phyloP scores from a whole-genome alignment of 805 yeast genomes.

The Starmera caribaea region DNA sequence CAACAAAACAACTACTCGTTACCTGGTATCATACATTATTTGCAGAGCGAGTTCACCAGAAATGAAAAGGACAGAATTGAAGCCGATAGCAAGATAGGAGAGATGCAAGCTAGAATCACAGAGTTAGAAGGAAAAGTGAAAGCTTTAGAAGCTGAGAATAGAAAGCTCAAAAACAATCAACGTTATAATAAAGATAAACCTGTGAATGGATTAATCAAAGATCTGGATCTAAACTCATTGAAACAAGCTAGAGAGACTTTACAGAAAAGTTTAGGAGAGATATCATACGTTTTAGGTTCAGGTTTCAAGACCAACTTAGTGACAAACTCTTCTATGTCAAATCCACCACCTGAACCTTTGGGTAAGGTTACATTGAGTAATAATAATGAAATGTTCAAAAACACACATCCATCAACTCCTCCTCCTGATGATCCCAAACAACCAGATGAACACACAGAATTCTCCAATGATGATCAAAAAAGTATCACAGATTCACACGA shows the following conservation, averaged over 20 bases:
- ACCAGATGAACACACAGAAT: neutral
- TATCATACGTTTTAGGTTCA: neutral
- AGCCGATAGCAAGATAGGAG: conserved; percentile 46
- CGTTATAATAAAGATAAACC: too few species aligned
- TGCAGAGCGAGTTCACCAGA: conserved; percentile 48
- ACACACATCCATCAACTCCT: neutral
- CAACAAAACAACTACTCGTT: neutral
- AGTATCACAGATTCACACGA: too few species aligned
- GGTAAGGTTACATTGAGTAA: too few species aligned
- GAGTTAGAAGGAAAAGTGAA: conserved; percentile 40
- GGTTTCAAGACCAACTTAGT: neutral
- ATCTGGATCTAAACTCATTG: conserved; percentile 1
- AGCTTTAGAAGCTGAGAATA: neutral
- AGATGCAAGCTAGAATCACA: conserved; percentile 42
- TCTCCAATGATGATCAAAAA: too few species aligned
- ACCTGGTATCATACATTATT: conserved; percentile 47
- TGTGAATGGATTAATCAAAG: neutral
- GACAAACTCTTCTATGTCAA: neutral
- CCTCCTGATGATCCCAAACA: neutral
- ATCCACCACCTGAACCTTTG: neutral
- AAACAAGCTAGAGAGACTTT: neutral
- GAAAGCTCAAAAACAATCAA: too few species aligned
- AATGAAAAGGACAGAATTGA: conserved; percentile 46
- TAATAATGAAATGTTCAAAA: too few species aligned
- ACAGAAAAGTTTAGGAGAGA: neutral